These are phyloP conservation scores for Colletotrichum zoysiae DNA, from an alignment of 2,329 filamentous ascomycete species.

Conservation along the genomic window DNA sequence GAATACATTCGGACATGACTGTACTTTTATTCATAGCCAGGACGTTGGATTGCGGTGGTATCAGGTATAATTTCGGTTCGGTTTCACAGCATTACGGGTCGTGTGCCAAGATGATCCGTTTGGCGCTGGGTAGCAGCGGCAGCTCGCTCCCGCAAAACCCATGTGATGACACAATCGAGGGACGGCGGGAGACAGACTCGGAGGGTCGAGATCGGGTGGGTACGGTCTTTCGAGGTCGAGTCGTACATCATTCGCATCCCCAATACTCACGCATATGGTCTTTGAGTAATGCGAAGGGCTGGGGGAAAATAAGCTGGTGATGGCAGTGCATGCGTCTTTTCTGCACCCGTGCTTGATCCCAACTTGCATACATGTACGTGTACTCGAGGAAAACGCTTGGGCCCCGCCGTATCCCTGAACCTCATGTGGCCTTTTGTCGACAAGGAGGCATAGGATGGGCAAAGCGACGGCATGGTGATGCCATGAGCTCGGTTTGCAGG, in stretches of 20 bases:
- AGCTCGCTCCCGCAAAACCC: conserved; percentile 11
- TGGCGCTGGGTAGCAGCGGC: conserved; percentile 1
- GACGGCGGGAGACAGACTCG: not conserved
- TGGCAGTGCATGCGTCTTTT: conserved; percentile 33
- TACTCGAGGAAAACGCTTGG: not conserved
- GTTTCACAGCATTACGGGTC: conserved; percentile 26
- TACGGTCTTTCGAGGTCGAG: not conserved
- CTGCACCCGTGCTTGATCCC: conserved; percentile 3
- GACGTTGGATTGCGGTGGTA: conserved; percentile 14
- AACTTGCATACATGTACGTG: conserved; percentile 9
- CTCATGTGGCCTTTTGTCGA: conserved; percentile 15
- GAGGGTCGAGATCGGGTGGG: conserved; percentile 7
- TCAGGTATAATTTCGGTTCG: conserved; percentile 31
- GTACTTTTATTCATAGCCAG: conserved; percentile 31
- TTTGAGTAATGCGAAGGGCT: conserved; percentile 35
- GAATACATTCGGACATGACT: conserved; percentile 32
- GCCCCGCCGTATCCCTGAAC: conserved; percentile 25
- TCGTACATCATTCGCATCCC: not conserved
- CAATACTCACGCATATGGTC: conserved; percentile 3
- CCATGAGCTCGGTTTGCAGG: conserved; percentile 28
- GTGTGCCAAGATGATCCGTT: conserved; percentile 11
- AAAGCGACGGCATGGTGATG: conserved; percentile 34
- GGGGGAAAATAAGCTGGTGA: conserved; percentile 21
- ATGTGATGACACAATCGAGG: conserved; percentile 10
- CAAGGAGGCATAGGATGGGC: not conserved